A percentile compares a stretch with the other conserved stretches of the same genome.
These are phyloP conservation scores for Dendrobium officinale DNA, from an alignment of 106 monocot genomes.

Conservation along the genomic window DNA sequence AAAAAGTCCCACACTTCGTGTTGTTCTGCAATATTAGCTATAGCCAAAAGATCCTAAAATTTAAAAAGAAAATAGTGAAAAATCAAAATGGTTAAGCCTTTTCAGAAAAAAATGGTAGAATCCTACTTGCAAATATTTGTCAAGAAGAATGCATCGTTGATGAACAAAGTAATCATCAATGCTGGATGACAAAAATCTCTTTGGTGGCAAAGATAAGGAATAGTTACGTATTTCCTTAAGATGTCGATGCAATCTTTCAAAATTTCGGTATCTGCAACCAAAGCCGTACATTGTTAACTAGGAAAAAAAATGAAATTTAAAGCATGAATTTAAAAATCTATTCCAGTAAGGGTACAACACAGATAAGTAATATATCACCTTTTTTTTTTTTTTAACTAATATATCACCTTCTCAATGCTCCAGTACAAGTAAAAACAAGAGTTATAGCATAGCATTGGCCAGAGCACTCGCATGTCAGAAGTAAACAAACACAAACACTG, in stretches of 20 bases:
- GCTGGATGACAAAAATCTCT: conserved; percentile 94
- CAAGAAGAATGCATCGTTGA: conserved; percentile 91
- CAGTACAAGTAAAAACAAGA: neutral
- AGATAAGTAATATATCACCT: neutral
- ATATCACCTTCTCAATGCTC: neutral
- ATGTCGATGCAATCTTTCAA: conserved; percentile 88
- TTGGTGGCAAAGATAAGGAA: conserved; percentile 87
- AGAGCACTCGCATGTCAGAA: neutral
- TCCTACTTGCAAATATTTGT: conserved; percentile 91
- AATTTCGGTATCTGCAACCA: conserved; percentile 80
- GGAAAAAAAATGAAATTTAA: conserved; percentile 1
- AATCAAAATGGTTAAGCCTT: neutral
- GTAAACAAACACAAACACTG: neutral
- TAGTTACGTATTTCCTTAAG: conserved; percentile 98
- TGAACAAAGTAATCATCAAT: conserved; percentile 97
- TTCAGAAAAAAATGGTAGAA: neutral
- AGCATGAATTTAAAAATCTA: neutral
- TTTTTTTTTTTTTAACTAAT: neutral
- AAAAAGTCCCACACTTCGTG: conserved; percentile 99
- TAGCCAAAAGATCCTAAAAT: conserved; percentile 74
- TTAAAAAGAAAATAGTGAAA: conserved; percentile 4
- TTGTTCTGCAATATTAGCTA: conserved; percentile 94
- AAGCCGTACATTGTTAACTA: conserved; percentile 1
- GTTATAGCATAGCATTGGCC: neutral
- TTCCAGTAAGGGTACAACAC: neutral